Evolutionary conservation across 2,329 filamentous ascomycete genomes (phyloP).

Genomic region (Phaeosphaeria sp.): DNA sequence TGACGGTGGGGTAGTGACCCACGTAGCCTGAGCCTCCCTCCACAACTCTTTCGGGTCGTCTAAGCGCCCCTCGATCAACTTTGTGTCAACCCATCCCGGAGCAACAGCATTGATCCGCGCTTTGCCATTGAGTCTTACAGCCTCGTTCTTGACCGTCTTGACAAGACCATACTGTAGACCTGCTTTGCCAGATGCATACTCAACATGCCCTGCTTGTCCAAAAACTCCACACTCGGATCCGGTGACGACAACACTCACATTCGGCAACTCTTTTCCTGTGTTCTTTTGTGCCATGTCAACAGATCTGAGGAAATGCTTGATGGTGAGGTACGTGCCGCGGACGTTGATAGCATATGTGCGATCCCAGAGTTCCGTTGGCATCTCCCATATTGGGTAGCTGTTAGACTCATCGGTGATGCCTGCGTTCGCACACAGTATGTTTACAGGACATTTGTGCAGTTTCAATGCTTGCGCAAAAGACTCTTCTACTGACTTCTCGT

Average conservation of each 20-base stretch:
- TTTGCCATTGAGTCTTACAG: constrained; percentile 57
- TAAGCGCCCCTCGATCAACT: constrained; percentile 56
- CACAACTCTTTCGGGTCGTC: constrained; percentile 59
- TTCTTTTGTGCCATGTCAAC: constrained; percentile 50
- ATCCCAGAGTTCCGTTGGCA: constrained; percentile 60
- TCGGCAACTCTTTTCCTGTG: constrained; percentile 51
- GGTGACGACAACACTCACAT: constrained; percentile 61
- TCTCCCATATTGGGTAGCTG: constrained; percentile 60
- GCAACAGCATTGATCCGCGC: constrained; percentile 62
- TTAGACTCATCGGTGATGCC: constrained; percentile 59
- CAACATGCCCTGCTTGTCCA: constrained; percentile 57
- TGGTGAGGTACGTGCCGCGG: constrained; percentile 61
- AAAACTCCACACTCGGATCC: constrained; percentile 61
- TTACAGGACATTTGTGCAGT: constrained; percentile 56
- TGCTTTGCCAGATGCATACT: constrained; percentile 57
- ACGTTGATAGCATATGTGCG: constrained; percentile 58
- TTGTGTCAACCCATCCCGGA: constrained; percentile 57
- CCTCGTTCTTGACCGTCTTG: constrained; percentile 61
- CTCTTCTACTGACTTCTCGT: constrained; percentile 54
- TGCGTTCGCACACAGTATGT: constrained; percentile 62
- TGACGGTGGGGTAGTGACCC: background rate
- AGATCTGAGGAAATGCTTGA: constrained; percentile 61
- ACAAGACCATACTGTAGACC: constrained; percentile 62
- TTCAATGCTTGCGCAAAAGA: constrained; percentile 51
- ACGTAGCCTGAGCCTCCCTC: constrained; percentile 58